Evolutionary conservation across 441 rosid species (phyloP), one percentile per base, ranked within the genome.

Genomic region (Adansonia grandidieri): DNA sequence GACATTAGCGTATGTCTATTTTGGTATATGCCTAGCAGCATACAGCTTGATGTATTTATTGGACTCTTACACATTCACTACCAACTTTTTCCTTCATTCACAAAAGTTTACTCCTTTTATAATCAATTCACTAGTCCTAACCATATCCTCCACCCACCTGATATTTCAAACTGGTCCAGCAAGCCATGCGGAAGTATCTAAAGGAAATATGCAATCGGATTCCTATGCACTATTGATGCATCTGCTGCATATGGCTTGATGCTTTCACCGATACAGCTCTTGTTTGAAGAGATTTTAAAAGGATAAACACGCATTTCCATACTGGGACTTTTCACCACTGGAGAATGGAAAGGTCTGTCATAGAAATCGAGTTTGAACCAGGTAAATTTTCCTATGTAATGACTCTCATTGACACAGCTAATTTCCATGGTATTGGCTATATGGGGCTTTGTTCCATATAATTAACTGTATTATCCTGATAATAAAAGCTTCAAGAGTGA

Each of bases 361-460:
- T 17, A 14, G 90, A 86, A 51, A 83, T 85, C 89, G 70, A 82
- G 48, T 80, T 78, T 80, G 66, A 77, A 45, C 63, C 74, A 1
- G 88, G 97, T 67, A 83, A 86, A 67, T 76, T 81, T 2, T 77
- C 88, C 0, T 84, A 88, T 2, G 50, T 82, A 57, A 84, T 87
- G 91, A 85, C 77, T 54, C 48, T 89, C 65, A 56, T 74, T 1
- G 74, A 87, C 82, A 83, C 85, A n/a, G 83, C 86, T 4, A 22
- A 81, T 90, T 37, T 78, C 96, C 6, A 83, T 93, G 91, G 76
- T 82, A 48, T 53, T 91, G 76, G 92, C 93, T 19, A 62, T 86
- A 9, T 93, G 96, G 97, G 97, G 96, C 7, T 82, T 89, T 57
- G 9, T 82, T 61, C 86, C 89, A 1, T 87, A 76, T 71, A 79